Percentiles rank a stretch among this genome's conserved stretches.
Conservation (phyloP, 2,329 filamentous ascomycete species). For the Colletotrichum brevisporum region DNA sequence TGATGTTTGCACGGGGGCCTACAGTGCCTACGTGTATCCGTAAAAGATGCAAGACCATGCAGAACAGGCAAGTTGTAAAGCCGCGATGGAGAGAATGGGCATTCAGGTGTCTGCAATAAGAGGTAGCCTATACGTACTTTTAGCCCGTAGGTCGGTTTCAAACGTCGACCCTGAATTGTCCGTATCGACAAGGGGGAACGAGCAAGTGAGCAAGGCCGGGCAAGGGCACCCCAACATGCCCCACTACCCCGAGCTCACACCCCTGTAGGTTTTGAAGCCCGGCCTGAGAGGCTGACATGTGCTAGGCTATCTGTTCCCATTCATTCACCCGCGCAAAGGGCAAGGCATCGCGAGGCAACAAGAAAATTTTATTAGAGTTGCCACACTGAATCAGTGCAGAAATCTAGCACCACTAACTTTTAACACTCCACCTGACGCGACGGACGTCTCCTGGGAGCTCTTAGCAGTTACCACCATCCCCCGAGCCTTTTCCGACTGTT, state of each 20-base stretch:
- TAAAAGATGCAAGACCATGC: no score
- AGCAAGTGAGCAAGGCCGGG: background rate
- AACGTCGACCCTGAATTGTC: slow-evolving; percentile 2
- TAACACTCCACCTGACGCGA: background rate
- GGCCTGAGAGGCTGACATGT: slow-evolving; percentile 35
- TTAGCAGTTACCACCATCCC: background rate
- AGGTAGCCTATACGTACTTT: no score
- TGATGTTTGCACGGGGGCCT: no score
- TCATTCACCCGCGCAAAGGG: background rate
- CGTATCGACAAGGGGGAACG: background rate
- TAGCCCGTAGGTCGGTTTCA: slow-evolving; percentile 30
- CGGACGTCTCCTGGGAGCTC: background rate
- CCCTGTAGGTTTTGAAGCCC: slow-evolving; percentile 25
- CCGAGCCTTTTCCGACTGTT: no score
- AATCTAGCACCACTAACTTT: background rate
- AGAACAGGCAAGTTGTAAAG: no score
- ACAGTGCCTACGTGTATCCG: no score
- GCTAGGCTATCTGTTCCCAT: background rate
- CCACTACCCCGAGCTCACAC: slow-evolving; percentile 30
- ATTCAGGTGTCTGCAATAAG: background rate
- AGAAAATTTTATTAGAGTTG: background rate
- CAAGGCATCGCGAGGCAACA: background rate
- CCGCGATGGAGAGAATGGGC: background rate
- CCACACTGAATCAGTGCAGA: background rate
- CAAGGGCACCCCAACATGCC: slow-evolving; percentile 30